phyloP scores from a whole-genome alignment of 176 grass and related monocot species.

The Typha latifolia region DNA sequence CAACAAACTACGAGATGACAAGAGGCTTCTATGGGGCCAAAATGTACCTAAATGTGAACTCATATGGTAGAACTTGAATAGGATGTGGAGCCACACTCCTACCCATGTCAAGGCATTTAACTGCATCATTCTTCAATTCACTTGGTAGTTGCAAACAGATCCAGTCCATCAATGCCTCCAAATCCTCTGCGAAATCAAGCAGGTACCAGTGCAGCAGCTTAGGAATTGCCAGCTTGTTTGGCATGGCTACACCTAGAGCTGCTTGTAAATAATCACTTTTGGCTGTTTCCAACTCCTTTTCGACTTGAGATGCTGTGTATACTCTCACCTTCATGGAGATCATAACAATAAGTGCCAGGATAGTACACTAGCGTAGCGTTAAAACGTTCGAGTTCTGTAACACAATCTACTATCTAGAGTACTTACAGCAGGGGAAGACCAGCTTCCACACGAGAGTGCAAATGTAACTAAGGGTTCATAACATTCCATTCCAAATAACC shows the following conservation, averaged over 20 bases:
- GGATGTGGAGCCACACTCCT: neutral
- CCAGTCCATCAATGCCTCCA: slow-evolving; percentile 94
- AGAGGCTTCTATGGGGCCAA: neutral
- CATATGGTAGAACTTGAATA: neutral
- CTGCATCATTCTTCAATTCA: slow-evolving; percentile 30
- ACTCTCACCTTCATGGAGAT: slow-evolving; percentile 53
- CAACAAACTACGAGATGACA: neutral
- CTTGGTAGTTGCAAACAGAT: slow-evolving; percentile 73
- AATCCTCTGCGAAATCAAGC: slow-evolving; percentile 75
- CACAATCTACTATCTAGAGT: neutral
- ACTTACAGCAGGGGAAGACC: slow-evolving; percentile 88
- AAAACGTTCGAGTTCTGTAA: neutral
- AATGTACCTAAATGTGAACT: neutral
- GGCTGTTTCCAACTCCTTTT: slow-evolving; percentile 72
- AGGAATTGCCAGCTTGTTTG: slow-evolving; percentile 56
- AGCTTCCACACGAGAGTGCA: slow-evolving; percentile 80
- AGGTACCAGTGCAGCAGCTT: slow-evolving; percentile 89
- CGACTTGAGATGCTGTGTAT: slow-evolving; percentile 65
- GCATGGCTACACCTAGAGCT: slow-evolving; percentile 41
- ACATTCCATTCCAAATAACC: slow-evolving; percentile 69
- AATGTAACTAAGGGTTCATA: slow-evolving; percentile 83
- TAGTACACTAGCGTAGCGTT: neutral
- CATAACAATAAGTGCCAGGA: neutral
- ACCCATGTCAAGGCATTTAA: slow-evolving; percentile 38
- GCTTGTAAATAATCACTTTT: slow-evolving; percentile 82